These are phyloP conservation scores for Dioscorea cayenensis DNA, from an alignment of 116 monocot genomes.

Conservation along the genomic window DNA sequence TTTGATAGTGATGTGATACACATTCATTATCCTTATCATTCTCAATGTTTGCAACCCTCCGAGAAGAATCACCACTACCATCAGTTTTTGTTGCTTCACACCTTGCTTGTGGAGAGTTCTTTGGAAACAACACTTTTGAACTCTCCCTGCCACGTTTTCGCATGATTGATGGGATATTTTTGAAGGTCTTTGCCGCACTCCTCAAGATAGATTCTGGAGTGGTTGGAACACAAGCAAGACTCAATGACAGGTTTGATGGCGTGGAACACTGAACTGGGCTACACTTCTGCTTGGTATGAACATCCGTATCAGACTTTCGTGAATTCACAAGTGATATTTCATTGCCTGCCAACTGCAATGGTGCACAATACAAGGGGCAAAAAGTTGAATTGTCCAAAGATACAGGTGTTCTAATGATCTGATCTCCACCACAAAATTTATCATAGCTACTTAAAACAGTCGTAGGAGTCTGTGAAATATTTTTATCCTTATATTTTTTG, in stretches of 20 bases:
- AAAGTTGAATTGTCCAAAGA: neutral
- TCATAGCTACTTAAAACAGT: neutral
- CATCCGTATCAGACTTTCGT: neutral
- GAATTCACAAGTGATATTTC: neutral
- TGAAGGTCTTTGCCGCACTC: conserved; percentile 23
- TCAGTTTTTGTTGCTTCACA: neutral
- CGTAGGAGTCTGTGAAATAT: neutral
- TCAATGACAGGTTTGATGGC: conserved; percentile 8
- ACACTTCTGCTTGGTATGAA: too few species aligned
- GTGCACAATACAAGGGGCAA: neutral
- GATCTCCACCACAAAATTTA: neutral
- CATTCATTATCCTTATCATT: neutral
- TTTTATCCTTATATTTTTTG: neutral
- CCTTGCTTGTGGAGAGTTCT: neutral
- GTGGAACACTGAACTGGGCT: neutral
- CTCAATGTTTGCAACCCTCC: neutral
- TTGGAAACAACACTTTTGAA: neutral
- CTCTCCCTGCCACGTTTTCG: conserved; percentile 9
- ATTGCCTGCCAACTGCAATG: neutral
- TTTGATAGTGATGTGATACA: neutral
- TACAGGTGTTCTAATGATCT: neutral
- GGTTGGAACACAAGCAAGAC: conserved; percentile 1
- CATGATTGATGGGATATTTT: conserved; percentile 27
- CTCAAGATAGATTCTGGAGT: conserved; percentile 12
- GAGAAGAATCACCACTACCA: neutral